phyloP scores from a whole-genome alignment of 1,284 basidiomycete genomes.

The Mycena sp. region DNA sequence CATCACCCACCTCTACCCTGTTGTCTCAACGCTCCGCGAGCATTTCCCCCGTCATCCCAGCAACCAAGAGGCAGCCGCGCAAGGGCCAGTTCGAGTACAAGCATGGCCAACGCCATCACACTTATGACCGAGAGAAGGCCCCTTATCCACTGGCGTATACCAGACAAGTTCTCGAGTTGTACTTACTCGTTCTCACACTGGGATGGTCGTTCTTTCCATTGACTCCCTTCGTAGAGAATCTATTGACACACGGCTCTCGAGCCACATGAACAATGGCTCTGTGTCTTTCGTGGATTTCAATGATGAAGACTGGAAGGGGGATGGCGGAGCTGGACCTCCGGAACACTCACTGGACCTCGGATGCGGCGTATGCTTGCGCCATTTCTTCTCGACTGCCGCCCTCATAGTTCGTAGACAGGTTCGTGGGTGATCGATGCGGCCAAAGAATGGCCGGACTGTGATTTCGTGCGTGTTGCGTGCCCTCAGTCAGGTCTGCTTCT shows the following conservation, averaged over 20 bases:
- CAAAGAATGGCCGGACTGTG: conserved; percentile 71
- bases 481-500: neutral
- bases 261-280: conserved; percentile 55
- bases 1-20: conserved; percentile 30
- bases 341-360: conserved; percentile 69
- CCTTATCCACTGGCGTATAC: conserved; percentile 80
- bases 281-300: conserved; percentile 66
- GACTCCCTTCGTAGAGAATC: conserved; percentile 54
- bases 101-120: conserved; percentile 70
- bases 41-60: conserved; percentile 31
- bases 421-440: conserved; percentile 79
- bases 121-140: conserved; percentile 75
- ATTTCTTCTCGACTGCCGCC: neutral
- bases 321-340: conserved; percentile 43
- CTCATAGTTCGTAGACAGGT: conserved; percentile 58
- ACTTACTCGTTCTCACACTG: conserved; percentile 38
- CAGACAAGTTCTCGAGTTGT: conserved; percentile 71
- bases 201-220: conserved; percentile 12
- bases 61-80: conserved; percentile 31
- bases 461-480: conserved; percentile 60
- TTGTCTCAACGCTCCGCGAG: neutral
- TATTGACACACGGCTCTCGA: conserved; percentile 63
- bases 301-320: conserved; percentile 35
- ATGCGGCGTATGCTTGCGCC: conserved; percentile 64
- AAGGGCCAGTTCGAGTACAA: conserved; percentile 42